phyloP scores from a whole-genome alignment of 805 yeast species.

The Wickerhamiella sorbophila region DNA sequence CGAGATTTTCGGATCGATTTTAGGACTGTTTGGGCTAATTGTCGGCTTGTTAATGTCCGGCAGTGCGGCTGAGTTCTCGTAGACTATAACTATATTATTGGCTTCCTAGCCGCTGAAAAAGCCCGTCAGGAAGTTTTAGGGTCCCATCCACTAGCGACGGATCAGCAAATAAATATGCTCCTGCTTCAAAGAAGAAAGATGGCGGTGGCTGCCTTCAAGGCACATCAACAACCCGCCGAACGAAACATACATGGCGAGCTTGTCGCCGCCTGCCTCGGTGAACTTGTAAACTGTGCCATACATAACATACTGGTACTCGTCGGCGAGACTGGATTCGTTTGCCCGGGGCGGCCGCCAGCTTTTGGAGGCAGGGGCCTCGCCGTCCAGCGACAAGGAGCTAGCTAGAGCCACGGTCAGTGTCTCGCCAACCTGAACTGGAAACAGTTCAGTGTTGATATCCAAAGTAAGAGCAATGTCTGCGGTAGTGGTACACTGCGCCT shows the following conservation, averaged over 20 bases:
- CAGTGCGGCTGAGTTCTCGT: conserved; percentile 66
- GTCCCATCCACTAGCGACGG: conserved; percentile 29
- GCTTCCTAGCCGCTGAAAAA: too few relatives aligned
- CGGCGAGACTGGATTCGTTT: conserved; percentile 77
- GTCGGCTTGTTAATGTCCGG: conserved; percentile 96
- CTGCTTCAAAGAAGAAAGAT: conserved; percentile 76
- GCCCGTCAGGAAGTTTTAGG: too few relatives aligned
- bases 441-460: conserved; percentile 83
- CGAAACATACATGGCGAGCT: conserved; percentile 72
- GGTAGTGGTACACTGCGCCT: conserved; percentile 74
- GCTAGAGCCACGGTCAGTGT: conserved; percentile 79
- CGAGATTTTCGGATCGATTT: conserved; percentile 92
- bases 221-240: conserved; percentile 92
- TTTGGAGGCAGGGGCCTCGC: conserved; percentile 35
- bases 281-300: conserved; percentile 94
- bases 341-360: conserved; percentile 77
- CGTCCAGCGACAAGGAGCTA: conserved; percentile 48
- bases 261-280: conserved; percentile 61
- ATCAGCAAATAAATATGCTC: conserved; percentile 84
- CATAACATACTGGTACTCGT: conserved; percentile 97
- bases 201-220: conserved; percentile 88
- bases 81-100: neutral
- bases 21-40: conserved; percentile 93
- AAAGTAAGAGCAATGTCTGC: conserved; percentile 68
- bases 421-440: conserved; percentile 66